Evolutionary conservation across 2,329 filamentous ascomycete genomes (phyloP), one percentile per base, ranked within the genome.

Genomic region (Aciculosporium take): DNA sequence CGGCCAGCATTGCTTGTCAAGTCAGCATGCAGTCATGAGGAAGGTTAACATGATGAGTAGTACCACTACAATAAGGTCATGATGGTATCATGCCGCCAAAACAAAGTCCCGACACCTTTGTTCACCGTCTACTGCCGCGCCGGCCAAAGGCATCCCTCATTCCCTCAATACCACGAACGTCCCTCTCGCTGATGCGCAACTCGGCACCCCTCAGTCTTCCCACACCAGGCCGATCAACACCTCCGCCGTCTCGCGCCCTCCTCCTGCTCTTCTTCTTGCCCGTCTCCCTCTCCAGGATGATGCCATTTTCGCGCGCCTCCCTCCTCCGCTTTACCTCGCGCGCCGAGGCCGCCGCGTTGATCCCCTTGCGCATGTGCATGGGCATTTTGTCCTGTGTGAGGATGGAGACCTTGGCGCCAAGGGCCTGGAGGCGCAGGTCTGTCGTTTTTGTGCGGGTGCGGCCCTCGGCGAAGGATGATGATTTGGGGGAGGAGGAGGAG

Each of bases 301-400:
- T 79, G 5, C 89, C 91, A 52, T 89, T 94, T 68, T 96, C 89
- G 54, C 72, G 76, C 2, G 91, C 91, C 58, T 94, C 85, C 31
- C 68, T 69, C 29, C 89, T 69, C 39, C 89, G 67, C 64, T 73
- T 82, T 10, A 72, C 65, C 58, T 95, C 88, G 45, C 74, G 76
- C 23, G 67, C 61, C 2, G 59, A 66, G 18, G 74, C 74, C 40
- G 87, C 85, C 1, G 73, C 71, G 13, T 67, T 65, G 45, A 96
- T 95, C n/a, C 89, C 88, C 62, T 83, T 86, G 45, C 87, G 75
- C 56, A 89, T 81, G 32, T 77, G 65, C 71, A 94, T 83, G 15
- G 91, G 89, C 86, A 96, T 94, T 51, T 81, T 88, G 44, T 80
- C 73, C 62, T 94, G 88, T 43, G 71, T 70, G 50, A 81, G 79